Base-by-base conservation (phyloP, 2,329 filamentous ascomycete genomes). In the Nemania serpens region DNA sequence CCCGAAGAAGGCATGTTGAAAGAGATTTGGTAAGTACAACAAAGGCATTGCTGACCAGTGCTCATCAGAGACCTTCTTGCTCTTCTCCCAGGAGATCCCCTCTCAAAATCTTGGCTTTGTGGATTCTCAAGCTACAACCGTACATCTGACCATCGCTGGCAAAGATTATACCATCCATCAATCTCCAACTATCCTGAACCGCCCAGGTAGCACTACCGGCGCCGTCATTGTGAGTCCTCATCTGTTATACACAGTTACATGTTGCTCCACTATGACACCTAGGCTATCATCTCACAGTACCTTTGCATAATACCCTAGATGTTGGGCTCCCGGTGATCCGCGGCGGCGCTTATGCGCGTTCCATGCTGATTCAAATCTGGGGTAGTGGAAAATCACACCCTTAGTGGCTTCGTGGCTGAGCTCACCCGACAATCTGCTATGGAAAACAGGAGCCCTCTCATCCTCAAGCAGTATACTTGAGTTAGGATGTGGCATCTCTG, bases 401-500 rank as follows among this genome's bases (percentile, higher is more conserved):
- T 80, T 87, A 46, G 88, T 98, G 71, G 91, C 93, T 20, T 80
- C 86, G 66, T 98, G 92, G 92, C 82, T 98, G 47, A 81, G 87
- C 36, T 81, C 82, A 3, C 75, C 82, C 1, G 71, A 75, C 33
- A 93, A 92, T 73, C 74, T 86, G 0, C 81, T 97, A 49, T 87
- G 88, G 76, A 74, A 76, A 39, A 69, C 76, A 58, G 77, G 76
- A 47, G 70, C 88, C 52, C 79, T 94, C 7, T 75, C 79, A 22
- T 61, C 79, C 0, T 68, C 78, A 1, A 87, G 90, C 5, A 79
- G 79, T 5, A 80, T 93, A 18, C 80, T 97, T 57, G 95, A 98
- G 72, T 85, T 99, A 5, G 95, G 95, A 45, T 93, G 91, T 73
- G 95, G 95, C 55, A 89, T 96, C 57, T 91, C 93, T 0, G 91